Evolutionary conservation across 1,139 yeast species (phyloP).

Genomic region (Entelexis sorbosivorans): DNA sequence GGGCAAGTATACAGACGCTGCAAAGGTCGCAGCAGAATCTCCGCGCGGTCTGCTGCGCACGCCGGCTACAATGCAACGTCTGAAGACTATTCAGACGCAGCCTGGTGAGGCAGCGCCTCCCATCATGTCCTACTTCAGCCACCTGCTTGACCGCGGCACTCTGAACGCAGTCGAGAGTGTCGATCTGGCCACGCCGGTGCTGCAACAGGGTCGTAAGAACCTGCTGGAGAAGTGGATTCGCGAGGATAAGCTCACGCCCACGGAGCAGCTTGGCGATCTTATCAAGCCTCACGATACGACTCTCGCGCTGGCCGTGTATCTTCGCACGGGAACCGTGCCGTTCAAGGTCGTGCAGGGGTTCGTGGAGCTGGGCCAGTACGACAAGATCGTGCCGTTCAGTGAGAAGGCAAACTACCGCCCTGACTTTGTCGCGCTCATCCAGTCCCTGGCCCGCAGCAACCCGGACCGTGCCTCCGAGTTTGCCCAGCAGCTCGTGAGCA

Average conservation of each 20-base stretch:
- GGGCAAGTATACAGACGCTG: conserved; percentile 87
- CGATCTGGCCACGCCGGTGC: conserved; percentile 89
- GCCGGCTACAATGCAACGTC: conserved; percentile 84
- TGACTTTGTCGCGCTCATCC: conserved; percentile 80
- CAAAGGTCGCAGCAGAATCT: conserved; percentile 93
- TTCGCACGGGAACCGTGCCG: conserved; percentile 64
- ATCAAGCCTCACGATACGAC: conserved; percentile 80
- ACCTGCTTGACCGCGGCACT: conserved; percentile 83
- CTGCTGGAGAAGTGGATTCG: conserved; percentile 92
- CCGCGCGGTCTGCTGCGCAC: conserved; percentile 75
- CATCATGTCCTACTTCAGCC: conserved; percentile 82
- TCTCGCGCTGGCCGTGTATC: conserved; percentile 81
- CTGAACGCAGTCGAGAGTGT: conserved; percentile 88
- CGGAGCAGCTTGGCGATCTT: conserved; percentile 94
- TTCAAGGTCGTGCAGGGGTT: conserved; percentile 83
- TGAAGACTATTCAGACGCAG: conserved; percentile 84
- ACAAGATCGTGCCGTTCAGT: conserved; percentile 88
- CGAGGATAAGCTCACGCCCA: conserved; percentile 84
- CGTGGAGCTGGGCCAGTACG: conserved; percentile 95
- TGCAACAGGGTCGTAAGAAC: conserved; percentile 91
- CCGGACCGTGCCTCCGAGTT: conserved; percentile 99
- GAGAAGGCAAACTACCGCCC: conserved; percentile 83
- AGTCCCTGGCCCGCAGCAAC: conserved; percentile 78
- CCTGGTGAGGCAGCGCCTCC: conserved; percentile 89
- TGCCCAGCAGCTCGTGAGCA: conserved; percentile 71